phyloP scores from a whole-genome alignment of 1,284 basidiomycete species.

The Sporisorium exsertum region DNA sequence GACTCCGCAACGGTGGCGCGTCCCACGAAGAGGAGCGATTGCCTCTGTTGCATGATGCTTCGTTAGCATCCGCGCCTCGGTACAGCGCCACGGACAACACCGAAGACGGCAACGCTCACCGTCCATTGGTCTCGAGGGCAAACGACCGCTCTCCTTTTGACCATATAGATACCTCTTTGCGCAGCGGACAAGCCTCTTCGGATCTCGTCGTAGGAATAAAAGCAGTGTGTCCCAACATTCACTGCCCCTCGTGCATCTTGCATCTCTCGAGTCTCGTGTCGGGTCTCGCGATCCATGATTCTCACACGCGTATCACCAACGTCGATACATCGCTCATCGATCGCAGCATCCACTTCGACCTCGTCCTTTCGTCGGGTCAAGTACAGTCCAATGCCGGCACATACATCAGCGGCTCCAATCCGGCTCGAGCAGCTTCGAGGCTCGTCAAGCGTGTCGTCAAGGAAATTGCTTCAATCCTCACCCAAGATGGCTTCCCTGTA shows the following conservation, averaged over 20 bases:
- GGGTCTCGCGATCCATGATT: constrained; percentile 23
- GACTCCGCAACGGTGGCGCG: background rate
- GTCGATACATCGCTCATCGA: constrained; percentile 68
- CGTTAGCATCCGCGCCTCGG: constrained; percentile 1
- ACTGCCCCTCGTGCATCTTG: constrained; percentile 71
- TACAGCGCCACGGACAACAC: constrained; percentile 7
- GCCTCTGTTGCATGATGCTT: constrained; percentile 2
- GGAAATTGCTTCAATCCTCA: constrained; percentile 29
- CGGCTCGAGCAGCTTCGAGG: constrained; percentile 15
- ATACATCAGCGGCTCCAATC: constrained; percentile 37
- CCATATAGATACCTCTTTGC: background rate
- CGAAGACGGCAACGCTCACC: background rate
- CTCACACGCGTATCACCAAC: constrained; percentile 28
- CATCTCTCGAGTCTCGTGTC: constrained; percentile 67
- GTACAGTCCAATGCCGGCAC: background rate
- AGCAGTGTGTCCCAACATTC: constrained; percentile 50
- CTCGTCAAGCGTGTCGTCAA: constrained; percentile 38
- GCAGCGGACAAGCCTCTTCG: constrained; percentile 12
- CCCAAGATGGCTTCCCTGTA: constrained; percentile 49
- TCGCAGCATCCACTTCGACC: constrained; percentile 66
- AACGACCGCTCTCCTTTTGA: background rate
- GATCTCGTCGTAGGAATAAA: constrained; percentile 23
- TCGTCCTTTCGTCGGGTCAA: constrained; percentile 11
- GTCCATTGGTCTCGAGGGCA: constrained; percentile 7
- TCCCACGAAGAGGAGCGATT: constrained; percentile 12